A percentile compares a stretch with the other conserved stretches of the same genome.
Evolutionary conservation across 495 filamentous ascomycete genomes (phyloP).

Genomic region (Talaromyces adpressus): DNA sequence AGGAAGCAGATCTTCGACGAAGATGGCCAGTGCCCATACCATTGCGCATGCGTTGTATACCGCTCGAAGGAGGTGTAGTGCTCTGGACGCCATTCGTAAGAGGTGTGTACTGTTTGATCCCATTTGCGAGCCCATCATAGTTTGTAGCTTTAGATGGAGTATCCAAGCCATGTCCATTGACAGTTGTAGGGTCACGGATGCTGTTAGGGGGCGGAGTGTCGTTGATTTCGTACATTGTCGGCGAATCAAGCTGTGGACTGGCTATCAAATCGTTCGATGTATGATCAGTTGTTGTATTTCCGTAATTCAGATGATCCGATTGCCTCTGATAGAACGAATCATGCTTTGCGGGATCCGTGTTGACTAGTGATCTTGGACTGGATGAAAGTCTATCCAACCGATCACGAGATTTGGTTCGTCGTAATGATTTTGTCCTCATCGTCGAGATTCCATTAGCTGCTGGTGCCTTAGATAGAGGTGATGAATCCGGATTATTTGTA

Average conservation of each 20-base stretch:
- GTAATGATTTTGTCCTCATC: conserved; percentile 4
- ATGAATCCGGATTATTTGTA: not conserved
- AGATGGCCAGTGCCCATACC: not conserved
- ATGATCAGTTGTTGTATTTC: not conserved
- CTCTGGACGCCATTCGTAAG: conserved; percentile 1
- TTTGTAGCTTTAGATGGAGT: not conserved
- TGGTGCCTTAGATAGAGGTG: not conserved
- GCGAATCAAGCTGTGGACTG: not conserved
- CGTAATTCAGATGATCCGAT: not conserved
- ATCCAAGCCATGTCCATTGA: not conserved
- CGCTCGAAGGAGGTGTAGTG: not conserved
- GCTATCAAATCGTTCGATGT: not conserved
- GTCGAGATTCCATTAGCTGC: not conserved
- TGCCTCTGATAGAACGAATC: not conserved
- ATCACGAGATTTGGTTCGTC: conserved; percentile 8
- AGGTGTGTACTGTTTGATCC: not conserved
- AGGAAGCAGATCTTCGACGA: conserved; percentile 1
- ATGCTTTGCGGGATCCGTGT: not conserved
- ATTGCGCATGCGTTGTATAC: not conserved
- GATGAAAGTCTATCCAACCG: conserved; percentile 2
- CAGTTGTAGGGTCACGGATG: conserved; percentile 1
- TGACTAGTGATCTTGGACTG: not conserved
- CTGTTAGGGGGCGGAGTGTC: not conserved
- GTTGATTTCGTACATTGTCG: conserved; percentile 5
- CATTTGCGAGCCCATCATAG: not conserved